Percentiles rank a stretch among this genome's conserved stretches.
phyloP scores from a whole-genome alignment of 306 rosid genomes.

The Quercus gilva region DNA sequence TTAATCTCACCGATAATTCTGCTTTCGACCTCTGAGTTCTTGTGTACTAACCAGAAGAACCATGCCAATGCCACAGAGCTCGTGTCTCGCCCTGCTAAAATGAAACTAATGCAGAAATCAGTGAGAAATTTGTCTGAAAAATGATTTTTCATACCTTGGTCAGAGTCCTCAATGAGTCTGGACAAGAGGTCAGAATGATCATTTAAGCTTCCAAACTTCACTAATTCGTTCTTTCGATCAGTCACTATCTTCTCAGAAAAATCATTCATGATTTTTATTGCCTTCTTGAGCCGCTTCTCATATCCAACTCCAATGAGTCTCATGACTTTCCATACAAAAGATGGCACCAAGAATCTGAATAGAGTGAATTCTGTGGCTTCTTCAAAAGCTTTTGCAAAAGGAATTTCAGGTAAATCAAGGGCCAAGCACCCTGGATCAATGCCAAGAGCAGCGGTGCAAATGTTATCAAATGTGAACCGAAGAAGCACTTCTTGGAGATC shows the following conservation, averaged over 20 bases:
- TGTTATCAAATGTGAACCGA: slow-evolving; percentile 45
- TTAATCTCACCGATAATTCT: slow-evolving; percentile 27
- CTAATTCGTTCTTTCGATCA: slow-evolving; percentile 19
- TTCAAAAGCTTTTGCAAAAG: slow-evolving; percentile 19
- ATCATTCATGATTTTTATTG: slow-evolving; percentile 16
- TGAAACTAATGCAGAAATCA: slow-evolving; percentile 45
- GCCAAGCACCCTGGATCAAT: slow-evolving; percentile 38
- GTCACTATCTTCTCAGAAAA: slow-evolving; percentile 26
- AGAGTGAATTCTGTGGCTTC: slow-evolving; percentile 13
- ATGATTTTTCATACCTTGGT: not conserved
- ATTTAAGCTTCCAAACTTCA: slow-evolving; percentile 1
- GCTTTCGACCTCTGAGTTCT: slow-evolving; percentile 24
- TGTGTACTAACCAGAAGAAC: slow-evolving; percentile 48
- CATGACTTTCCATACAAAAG: slow-evolving; percentile 12
- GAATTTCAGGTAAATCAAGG: slow-evolving; percentile 10
- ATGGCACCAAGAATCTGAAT: not conserved
- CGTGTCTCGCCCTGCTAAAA: slow-evolving; percentile 54
- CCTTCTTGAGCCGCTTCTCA: slow-evolving; percentile 17
- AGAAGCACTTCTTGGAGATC: slow-evolving; percentile 50
- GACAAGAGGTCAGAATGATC: slow-evolving; percentile 37
- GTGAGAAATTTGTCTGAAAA: slow-evolving; percentile 27
- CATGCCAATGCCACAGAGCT: slow-evolving; percentile 49
- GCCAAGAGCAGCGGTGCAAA: slow-evolving; percentile 41
- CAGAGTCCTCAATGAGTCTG: slow-evolving; percentile 8
- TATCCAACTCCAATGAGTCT: slow-evolving; percentile 2